Percentiles rank a stretch among this genome's conserved stretches.
These are phyloP conservation scores for Marchantia polymorpha DNA, from an alignment of 225 moss, liverwort and hornwort genomes.

Conservation along the genomic window DNA sequence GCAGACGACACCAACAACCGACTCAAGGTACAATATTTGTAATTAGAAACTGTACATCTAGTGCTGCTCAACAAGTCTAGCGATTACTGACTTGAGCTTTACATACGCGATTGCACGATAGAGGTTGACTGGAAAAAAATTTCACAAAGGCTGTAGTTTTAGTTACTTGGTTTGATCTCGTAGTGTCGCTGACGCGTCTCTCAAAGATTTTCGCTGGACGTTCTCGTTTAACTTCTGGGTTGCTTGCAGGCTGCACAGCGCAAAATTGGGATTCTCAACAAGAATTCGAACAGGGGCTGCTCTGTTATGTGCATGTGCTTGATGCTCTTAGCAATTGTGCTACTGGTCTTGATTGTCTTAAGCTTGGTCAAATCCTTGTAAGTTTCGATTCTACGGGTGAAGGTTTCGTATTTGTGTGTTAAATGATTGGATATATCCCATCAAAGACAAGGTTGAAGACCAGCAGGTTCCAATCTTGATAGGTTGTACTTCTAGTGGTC, in stretches of 20 bases:
- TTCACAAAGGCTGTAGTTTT: too few relatives aligned
- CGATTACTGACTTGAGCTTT: too few relatives aligned
- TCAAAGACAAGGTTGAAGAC: not conserved
- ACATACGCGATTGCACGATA: too few relatives aligned
- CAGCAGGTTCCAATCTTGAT: constrained; percentile 14
- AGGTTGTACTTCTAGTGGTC: constrained; percentile 39
- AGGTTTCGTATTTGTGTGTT: not conserved
- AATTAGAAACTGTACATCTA: not conserved
- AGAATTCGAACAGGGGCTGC: constrained; percentile 69
- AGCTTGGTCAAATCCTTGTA: constrained; percentile 40
- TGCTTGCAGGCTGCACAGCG: constrained; percentile 68
- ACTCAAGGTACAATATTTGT: constrained; percentile 48
- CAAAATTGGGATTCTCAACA: constrained; percentile 69
- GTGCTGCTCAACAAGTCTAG: not conserved
- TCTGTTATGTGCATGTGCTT: constrained; percentile 78
- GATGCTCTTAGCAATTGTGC: constrained; percentile 77
- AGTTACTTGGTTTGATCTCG: not conserved
- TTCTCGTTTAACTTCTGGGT: not conserved
- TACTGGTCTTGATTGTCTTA: constrained; percentile 71
- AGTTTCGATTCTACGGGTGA: not conserved
- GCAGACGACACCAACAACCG: constrained; percentile 88
- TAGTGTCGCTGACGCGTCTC: not conserved
- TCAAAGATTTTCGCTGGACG: not conserved
- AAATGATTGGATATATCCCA: constrained; percentile 12
- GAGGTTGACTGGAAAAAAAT: too few relatives aligned